Percentiles rank a stretch among this genome's conserved stretches.
Conservation (phyloP, 805 yeast genomes). For the Priceomyces castillae region DNA sequence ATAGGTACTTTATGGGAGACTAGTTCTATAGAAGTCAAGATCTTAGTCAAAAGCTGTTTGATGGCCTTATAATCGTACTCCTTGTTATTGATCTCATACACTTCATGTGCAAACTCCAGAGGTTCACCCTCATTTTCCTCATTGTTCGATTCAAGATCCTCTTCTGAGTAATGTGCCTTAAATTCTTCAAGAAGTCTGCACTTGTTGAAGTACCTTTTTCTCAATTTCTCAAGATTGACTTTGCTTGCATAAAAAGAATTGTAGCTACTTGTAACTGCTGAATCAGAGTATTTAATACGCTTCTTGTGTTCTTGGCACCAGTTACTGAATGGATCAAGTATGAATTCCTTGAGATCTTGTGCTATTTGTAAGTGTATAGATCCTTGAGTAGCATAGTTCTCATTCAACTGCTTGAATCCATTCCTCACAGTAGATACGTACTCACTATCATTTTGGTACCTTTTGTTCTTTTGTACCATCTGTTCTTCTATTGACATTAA, state of each 20-base stretch:
- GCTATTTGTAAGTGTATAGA: constrained; percentile 59
- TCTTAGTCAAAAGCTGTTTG: constrained; percentile 33
- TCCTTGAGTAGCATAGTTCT: constrained; percentile 58
- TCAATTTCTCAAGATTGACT: constrained; percentile 51
- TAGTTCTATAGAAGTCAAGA: constrained; percentile 45
- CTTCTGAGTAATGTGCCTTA: constrained; percentile 46
- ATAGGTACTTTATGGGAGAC: constrained; percentile 60
- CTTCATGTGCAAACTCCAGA: constrained; percentile 7
- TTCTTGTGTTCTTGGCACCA: constrained; percentile 76
- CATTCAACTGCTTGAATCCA: constrained; percentile 56
- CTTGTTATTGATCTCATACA: constrained; percentile 32
- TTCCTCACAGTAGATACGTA: constrained; percentile 63
- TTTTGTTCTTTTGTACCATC: constrained; percentile 40
- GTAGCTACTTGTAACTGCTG: constrained; percentile 48
- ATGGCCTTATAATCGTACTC: constrained; percentile 28
- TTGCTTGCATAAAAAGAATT: constrained; percentile 50
- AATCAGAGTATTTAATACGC: constrained; percentile 61
- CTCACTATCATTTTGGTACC: constrained; percentile 44
- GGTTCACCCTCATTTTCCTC: constrained; percentile 19
- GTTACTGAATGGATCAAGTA: constrained; percentile 64
- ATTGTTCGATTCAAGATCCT: constrained; percentile 33
- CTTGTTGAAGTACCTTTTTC: constrained; percentile 71
- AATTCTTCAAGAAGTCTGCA: constrained; percentile 72
- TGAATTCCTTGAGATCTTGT: constrained; percentile 54
- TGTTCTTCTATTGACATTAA: constrained; percentile 42